phyloP scores from a whole-genome alignment of 768 basidiomycete genomes.

The Piloderma croceum region DNA sequence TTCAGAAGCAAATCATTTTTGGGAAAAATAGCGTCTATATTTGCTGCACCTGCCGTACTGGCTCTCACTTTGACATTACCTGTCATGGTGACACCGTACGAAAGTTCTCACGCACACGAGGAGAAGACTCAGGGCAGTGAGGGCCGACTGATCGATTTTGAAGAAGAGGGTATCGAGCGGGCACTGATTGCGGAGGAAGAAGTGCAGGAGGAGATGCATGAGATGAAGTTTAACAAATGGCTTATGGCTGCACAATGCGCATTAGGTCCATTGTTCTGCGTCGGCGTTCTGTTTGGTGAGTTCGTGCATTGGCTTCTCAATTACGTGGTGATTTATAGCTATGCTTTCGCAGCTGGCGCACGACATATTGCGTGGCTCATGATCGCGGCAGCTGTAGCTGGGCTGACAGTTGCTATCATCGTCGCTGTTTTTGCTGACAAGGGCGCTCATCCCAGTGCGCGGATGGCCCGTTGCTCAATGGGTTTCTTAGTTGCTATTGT shows the following conservation, averaged over 20 bases:
- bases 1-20: slow-evolving; percentile 66
- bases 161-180: slow-evolving; percentile 69
- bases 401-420: slow-evolving; percentile 46
- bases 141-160: slow-evolving; percentile 57
- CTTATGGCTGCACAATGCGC: slow-evolving; percentile 80
- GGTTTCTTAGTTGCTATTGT: slow-evolving; percentile 89
- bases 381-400: slow-evolving; percentile 48
- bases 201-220: slow-evolving; percentile 62
- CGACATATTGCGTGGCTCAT: slow-evolving; percentile 45
- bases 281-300: slow-evolving; percentile 72
- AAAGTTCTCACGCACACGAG: slow-evolving; percentile 22
- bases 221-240: slow-evolving; percentile 70
- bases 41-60: slow-evolving; percentile 86
- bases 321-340: not conserved
- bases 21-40: slow-evolving; percentile 66
- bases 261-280: slow-evolving; percentile 75
- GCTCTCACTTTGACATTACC: slow-evolving; percentile 84
- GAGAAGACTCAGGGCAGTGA: slow-evolving; percentile 41
- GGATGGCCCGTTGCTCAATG: slow-evolving; percentile 76
- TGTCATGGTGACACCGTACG: slow-evolving; percentile 70
- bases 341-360: slow-evolving; percentile 35
- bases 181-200: slow-evolving; percentile 70
- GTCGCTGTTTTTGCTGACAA: slow-evolving; percentile 57
- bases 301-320: slow-evolving; percentile 9
- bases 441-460: slow-evolving; percentile 50